Percentiles rank a stretch among this genome's conserved stretches.
phyloP scores from a whole-genome alignment of 2,329 filamentous ascomycete genomes.

The Cercospora beticola region DNA sequence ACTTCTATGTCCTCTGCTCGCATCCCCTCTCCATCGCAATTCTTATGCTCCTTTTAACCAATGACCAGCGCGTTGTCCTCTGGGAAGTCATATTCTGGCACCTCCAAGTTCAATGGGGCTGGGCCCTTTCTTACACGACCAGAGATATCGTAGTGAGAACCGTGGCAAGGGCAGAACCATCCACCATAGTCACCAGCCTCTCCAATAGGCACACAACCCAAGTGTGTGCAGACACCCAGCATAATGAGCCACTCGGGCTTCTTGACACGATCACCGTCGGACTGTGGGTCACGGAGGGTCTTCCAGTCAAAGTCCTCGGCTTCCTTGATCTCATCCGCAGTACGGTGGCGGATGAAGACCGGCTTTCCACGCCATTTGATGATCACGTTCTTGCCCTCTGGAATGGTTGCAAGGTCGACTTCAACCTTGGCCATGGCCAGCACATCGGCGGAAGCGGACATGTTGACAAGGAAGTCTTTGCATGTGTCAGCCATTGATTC shows the following conservation, averaged over 20 bases:
- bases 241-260: slow-evolving; percentile 99
- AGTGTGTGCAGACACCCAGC: slow-evolving; percentile 98
- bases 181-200: slow-evolving; percentile 97
- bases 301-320: slow-evolving; percentile 85
- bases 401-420: slow-evolving; percentile 86
- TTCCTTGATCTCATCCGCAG: slow-evolving; percentile 86
- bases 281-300: slow-evolving; percentile 83
- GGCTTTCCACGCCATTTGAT: slow-evolving; percentile 99
- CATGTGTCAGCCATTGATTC: slow-evolving; percentile 19
- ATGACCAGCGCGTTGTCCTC: slow-evolving; percentile 87
- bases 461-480: slow-evolving; percentile 98
- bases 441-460: slow-evolving; percentile 98
- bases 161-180: slow-evolving; percentile 99
- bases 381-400: slow-evolving; percentile 99
- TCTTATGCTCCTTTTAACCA: slow-evolving; percentile 65
- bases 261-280: slow-evolving; percentile 91
- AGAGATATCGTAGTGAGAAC: slow-evolving; percentile 99
- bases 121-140: slow-evolving; percentile 97
- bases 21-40: background rate
- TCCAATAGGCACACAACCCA: slow-evolving; percentile 98
- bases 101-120: slow-evolving; percentile 94
- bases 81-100: slow-evolving; percentile 88
- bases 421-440: slow-evolving; percentile 99
- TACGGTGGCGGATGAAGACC: slow-evolving; percentile 99
- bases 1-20: background rate